phyloP scores from a whole-genome alignment of 208 protist species.

The Kentomonas sorsogonicus region DNA sequence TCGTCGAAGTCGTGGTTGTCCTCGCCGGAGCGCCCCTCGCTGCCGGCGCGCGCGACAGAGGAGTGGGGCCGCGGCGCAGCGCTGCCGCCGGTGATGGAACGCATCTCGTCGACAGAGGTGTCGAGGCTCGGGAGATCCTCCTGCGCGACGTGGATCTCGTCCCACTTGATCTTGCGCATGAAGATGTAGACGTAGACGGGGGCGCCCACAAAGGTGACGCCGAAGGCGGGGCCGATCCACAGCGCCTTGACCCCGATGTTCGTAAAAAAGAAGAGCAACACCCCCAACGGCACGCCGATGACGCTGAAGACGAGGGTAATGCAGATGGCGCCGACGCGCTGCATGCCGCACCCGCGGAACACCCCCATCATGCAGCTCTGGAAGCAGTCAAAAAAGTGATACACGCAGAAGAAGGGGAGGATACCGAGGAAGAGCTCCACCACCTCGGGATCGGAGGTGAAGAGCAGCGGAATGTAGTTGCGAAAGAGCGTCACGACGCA shows the following conservation, averaged over 20 bases:
- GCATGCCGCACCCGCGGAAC: conserved; percentile 61
- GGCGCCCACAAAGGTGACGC: conserved; percentile 50
- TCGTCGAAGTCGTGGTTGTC: conserved; percentile 8
- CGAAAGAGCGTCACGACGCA: conserved; percentile 28
- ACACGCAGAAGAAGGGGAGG: conserved; percentile 38
- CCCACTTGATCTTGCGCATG: conserved; percentile 63
- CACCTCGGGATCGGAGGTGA: conserved; percentile 36
- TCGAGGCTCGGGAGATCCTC: conserved; percentile 25
- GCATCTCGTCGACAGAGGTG: conserved; percentile 28
- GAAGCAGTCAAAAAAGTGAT: conserved; percentile 64
- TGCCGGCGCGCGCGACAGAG: too few species aligned
- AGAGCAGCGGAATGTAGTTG: conserved; percentile 32
- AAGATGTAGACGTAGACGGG: conserved; percentile 63
- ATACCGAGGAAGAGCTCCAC: conserved; percentile 26
- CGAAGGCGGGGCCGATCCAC: conserved; percentile 62
- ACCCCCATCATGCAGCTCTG: conserved; percentile 84
- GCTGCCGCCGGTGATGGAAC: background rate
- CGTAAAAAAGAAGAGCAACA: conserved; percentile 53
- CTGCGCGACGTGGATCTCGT: conserved; percentile 22
- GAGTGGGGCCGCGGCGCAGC: too few species aligned
- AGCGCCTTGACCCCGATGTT: conserved; percentile 53
- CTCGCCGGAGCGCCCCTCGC: conserved; percentile 16
- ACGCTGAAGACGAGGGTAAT: conserved; percentile 68
- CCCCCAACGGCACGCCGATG: conserved; percentile 61
- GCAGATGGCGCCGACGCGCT: conserved; percentile 47